phyloP scores from a whole-genome alignment of 1,139 yeast genomes.

The Tardiomyces depauwii region DNA sequence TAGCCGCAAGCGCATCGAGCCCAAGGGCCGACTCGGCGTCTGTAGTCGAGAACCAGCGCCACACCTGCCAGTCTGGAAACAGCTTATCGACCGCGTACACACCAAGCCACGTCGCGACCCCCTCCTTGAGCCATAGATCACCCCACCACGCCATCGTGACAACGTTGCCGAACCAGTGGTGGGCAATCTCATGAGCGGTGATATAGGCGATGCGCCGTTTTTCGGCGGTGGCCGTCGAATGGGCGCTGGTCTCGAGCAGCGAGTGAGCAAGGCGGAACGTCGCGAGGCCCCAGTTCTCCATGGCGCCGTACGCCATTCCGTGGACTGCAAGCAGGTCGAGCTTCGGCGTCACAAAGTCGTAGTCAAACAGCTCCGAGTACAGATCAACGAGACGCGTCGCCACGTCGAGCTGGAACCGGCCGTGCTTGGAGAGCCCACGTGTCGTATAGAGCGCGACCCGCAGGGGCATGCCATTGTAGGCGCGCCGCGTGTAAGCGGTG shows the following conservation, averaged over 20 bases:
- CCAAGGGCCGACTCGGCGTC: constrained; percentile 58
- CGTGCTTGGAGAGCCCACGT: constrained; percentile 55
- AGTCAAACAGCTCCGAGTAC: constrained; percentile 58
- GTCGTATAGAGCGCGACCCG: constrained; percentile 79
- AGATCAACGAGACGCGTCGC: constrained; percentile 68
- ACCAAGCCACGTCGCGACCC: constrained; percentile 88
- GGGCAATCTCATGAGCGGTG: constrained; percentile 83
- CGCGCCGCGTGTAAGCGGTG: constrained; percentile 52
- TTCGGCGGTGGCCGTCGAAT: constrained; percentile 43
- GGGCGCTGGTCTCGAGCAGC: constrained; percentile 52
- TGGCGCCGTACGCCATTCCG: constrained; percentile 77
- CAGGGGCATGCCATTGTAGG: constrained; percentile 15
- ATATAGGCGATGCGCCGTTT: constrained; percentile 77
- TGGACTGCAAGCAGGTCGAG: constrained; percentile 77
- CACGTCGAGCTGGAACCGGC: constrained; percentile 56
- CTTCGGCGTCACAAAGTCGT: constrained; percentile 71
- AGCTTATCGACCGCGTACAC: constrained; percentile 68
- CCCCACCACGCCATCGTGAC: constrained; percentile 97
- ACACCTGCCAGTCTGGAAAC: constrained; percentile 81
- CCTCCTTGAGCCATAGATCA: constrained; percentile 85
- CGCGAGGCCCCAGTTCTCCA: constrained; percentile 87
- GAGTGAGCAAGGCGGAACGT: constrained; percentile 75
- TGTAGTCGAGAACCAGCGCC: constrained; percentile 61
- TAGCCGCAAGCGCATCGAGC: constrained; percentile 64
- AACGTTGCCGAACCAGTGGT: constrained; percentile 87